Conservation (phyloP, 345 rosid species). For the Eucalyptus microcorys region DNA sequence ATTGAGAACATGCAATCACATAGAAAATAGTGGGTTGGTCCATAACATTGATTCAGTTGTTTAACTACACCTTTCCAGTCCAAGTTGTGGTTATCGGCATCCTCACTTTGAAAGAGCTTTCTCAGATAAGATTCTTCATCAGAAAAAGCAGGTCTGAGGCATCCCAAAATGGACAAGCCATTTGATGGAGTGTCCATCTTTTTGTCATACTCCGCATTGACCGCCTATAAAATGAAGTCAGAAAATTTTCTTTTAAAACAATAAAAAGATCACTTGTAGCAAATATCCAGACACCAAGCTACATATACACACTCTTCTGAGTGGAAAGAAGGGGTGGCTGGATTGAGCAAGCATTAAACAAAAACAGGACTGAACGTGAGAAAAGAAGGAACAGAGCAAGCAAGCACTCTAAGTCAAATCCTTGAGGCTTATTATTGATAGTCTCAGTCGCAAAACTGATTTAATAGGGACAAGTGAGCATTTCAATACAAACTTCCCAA, state of each 20-base stretch:
- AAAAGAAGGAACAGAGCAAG: neutral
- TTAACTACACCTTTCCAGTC: slow-evolving; percentile 47
- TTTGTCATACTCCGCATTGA: slow-evolving; percentile 35
- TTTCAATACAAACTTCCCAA: neutral
- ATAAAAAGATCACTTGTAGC: neutral
- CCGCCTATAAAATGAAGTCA: slow-evolving; percentile 25
- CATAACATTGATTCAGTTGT: neutral
- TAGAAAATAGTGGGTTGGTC: neutral
- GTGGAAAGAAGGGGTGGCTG: neutral
- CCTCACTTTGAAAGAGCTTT: slow-evolving; percentile 31
- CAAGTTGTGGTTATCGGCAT: slow-evolving; percentile 40
- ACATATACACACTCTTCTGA: neutral
- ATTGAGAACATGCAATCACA: neutral
- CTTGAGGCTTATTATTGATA: neutral
- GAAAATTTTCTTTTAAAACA: neutral
- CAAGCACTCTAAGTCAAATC: neutral
- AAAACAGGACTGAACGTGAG: neutral
- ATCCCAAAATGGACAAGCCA: slow-evolving; percentile 80
- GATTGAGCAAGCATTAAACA: neutral
- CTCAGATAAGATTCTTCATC: slow-evolving; percentile 74
- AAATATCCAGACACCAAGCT: neutral
- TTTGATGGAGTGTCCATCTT: slow-evolving; percentile 78
- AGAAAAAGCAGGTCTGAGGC: slow-evolving; percentile 69
- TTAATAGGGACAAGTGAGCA: neutral
- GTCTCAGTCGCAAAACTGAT: neutral